Percentiles rank a stretch among this genome's conserved stretches.
phyloP scores from a whole-genome alignment of 305 asterid genomes.

The Fraxinus velutina region DNA sequence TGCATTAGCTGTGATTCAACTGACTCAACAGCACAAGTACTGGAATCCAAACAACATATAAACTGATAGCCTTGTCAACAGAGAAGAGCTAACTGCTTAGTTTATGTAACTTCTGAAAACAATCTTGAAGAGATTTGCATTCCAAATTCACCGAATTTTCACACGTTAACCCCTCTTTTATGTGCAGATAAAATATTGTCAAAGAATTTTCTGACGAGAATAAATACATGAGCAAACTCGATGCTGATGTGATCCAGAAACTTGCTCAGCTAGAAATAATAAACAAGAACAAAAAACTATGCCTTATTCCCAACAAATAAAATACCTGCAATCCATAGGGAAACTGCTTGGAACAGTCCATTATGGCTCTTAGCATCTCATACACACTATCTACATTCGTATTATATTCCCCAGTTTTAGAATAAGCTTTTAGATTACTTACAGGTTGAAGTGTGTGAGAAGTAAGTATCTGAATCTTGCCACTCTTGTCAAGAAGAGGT shows the following conservation, averaged over 20 bases:
- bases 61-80: background rate
- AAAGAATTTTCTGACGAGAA: background rate
- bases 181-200: background rate
- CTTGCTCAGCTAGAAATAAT: background rate
- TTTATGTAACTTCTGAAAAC: background rate
- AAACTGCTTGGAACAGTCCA: background rate
- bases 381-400: background rate
- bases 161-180: background rate
- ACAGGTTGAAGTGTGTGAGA: constrained; percentile 92
- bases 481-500: constrained; percentile 78
- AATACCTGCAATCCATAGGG: background rate
- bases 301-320: background rate
- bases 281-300: background rate
- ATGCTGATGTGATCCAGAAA: background rate
- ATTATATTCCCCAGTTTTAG: background rate
- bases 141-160: background rate
- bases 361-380: background rate
- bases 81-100: background rate
- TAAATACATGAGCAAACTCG: background rate
- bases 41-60: background rate
- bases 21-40: background rate
- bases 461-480: constrained; percentile 77
- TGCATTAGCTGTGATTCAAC: background rate
- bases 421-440: constrained; percentile 28
- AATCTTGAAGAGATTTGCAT: background rate